phyloP scores from a whole-genome alignment of 495 filamentous ascomycete genomes.

The Opeltia flavorubescens region DNA sequence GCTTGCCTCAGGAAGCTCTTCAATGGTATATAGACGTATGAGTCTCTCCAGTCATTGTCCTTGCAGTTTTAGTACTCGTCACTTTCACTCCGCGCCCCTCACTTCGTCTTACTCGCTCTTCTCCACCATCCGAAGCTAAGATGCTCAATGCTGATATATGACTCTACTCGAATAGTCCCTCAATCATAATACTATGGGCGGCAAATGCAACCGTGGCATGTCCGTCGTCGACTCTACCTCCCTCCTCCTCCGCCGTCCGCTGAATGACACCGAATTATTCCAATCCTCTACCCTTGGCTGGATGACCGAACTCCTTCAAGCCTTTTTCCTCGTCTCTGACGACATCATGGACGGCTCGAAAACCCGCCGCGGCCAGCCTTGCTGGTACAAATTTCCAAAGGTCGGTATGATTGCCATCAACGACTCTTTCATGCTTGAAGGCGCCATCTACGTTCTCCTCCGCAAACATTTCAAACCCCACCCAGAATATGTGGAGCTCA shows the following conservation, averaged over 20 bases:
- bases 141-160: too few species aligned
- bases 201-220: slow-evolving; percentile 98
- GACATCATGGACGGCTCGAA: slow-evolving; percentile 96
- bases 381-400: slow-evolving; percentile 80
- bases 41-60: not conserved
- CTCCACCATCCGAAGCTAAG: too few species aligned
- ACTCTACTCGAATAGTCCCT: too few species aligned
- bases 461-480: slow-evolving; percentile 85
- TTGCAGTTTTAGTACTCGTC: not conserved
- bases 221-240: slow-evolving; percentile 85
- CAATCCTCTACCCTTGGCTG: slow-evolving; percentile 51
- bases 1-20: slow-evolving; percentile 66
- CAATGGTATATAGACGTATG: slow-evolving; percentile 76
- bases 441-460: slow-evolving; percentile 74
- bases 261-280: slow-evolving; percentile 12
- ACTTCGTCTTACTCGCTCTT: not conserved
- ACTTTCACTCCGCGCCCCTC: not conserved
- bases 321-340: slow-evolving; percentile 96
- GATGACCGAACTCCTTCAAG: slow-evolving; percentile 95
- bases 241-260: slow-evolving; percentile 56
- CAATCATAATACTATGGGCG: slow-evolving; percentile 73
- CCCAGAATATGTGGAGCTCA: slow-evolving; percentile 69
- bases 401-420: slow-evolving; percentile 96
- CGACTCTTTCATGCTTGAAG: slow-evolving; percentile 93
- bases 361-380: slow-evolving; percentile 82